These are phyloP conservation scores for Calonectria leucothoes DNA, from an alignment of 2,329 filamentous ascomycete species.

Conservation along the genomic window DNA sequence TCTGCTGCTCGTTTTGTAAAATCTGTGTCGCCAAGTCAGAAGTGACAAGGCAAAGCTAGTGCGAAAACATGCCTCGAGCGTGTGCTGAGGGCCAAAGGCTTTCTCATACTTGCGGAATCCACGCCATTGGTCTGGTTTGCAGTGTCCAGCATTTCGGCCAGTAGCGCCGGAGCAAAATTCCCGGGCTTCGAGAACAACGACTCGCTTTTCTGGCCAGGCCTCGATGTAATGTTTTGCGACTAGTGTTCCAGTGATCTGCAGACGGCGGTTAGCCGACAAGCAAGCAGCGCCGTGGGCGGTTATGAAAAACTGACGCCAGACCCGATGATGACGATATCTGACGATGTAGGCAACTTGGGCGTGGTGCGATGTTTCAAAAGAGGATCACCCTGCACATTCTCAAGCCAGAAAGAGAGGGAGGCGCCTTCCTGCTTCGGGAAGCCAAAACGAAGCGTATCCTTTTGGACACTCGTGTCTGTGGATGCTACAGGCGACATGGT, in stretches of 20 bases:
- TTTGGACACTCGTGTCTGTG: not conserved
- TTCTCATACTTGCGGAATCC: slow-evolving; percentile 18
- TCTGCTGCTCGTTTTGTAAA: slow-evolving; percentile 23
- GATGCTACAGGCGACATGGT: not conserved
- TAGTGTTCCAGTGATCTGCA: slow-evolving; percentile 21
- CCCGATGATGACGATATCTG: slow-evolving; percentile 23
- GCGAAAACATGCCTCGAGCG: slow-evolving; percentile 12
- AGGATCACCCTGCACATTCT: slow-evolving; percentile 10
- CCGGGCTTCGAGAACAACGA: slow-evolving; percentile 25
- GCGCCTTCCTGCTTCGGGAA: slow-evolving; percentile 15
- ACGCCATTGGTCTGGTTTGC: slow-evolving; percentile 30
- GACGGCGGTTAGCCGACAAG: not conserved
- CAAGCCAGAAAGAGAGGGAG: slow-evolving; percentile 18
- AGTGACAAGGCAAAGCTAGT: no score
- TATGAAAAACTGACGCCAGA: slow-evolving; percentile 9
- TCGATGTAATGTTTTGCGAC: slow-evolving; percentile 21
- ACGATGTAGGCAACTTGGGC: not conserved
- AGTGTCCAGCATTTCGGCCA: slow-evolving; percentile 24
- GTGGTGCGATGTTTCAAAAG: slow-evolving; percentile 21
- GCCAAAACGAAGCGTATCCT: not conserved
- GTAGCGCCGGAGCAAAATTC: slow-evolving; percentile 27
- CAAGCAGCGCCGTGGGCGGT: no score
- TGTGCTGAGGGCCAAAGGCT: slow-evolving; percentile 18
- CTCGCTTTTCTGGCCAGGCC: slow-evolving; percentile 15
- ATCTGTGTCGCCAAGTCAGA: slow-evolving; percentile 8